phyloP scores from a whole-genome alignment of 257 asterid genomes.

The Datura wrightii region DNA sequence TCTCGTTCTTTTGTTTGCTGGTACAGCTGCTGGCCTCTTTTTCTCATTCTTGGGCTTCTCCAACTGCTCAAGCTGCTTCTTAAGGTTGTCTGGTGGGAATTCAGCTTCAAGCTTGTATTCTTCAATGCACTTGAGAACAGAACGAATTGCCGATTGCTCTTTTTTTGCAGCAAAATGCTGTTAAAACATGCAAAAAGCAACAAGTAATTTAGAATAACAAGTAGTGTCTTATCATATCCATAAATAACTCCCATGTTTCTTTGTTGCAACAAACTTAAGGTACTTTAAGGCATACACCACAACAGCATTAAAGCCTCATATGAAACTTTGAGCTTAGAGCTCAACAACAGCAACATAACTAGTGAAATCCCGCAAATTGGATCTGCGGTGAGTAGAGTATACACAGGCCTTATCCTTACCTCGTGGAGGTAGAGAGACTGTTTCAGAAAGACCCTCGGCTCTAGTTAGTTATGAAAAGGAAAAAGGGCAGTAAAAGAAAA shows the following conservation, averaged over 20 bases:
- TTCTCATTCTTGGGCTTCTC: constrained; percentile 85
- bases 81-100: constrained; percentile 84
- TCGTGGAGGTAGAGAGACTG: too few species aligned
- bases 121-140: constrained; percentile 91
- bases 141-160: constrained; percentile 95
- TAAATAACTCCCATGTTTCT: not conserved
- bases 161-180: constrained; percentile 97
- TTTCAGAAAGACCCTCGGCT: too few species aligned
- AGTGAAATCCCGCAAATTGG: too few species aligned
- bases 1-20: constrained; percentile 92
- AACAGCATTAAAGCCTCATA: not conserved
- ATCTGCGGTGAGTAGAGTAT: too few species aligned
- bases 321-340: not conserved
- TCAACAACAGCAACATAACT: not conserved
- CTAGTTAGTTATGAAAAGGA: too few species aligned
- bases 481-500: too few species aligned
- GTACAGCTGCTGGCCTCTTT: constrained; percentile 78
- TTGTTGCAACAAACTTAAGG: not conserved
- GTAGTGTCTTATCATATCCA: not conserved
- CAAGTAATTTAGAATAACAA: not conserved
- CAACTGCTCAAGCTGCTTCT: constrained; percentile 86
- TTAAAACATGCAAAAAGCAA: not conserved
- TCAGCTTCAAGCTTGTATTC: constrained; percentile 91
- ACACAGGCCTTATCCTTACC: too few species aligned
- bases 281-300: not conserved